Percentiles rank a stretch among this genome's conserved stretches.
phyloP scores from a whole-genome alignment of 768 basidiomycete species.

The Rhizopogon vesiculosus region DNA sequence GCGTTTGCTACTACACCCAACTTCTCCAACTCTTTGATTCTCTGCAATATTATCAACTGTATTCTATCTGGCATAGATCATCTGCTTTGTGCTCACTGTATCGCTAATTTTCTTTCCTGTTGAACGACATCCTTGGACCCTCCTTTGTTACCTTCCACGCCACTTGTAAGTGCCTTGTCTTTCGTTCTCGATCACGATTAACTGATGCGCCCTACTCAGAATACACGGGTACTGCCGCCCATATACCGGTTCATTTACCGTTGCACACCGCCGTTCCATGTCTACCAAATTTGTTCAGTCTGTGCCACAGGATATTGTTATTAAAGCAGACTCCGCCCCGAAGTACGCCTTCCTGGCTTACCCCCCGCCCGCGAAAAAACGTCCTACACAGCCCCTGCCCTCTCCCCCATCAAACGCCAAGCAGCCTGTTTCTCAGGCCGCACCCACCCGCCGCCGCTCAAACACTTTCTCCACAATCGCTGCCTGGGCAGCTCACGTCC shows the following conservation, averaged over 20 bases:
- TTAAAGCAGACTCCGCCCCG: conserved; percentile 12
- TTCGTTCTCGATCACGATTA: neutral
- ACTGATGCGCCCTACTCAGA: conserved; percentile 2
- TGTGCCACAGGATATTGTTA: conserved; percentile 10
- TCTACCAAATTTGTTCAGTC: conserved; percentile 1
- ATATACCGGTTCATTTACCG: neutral
- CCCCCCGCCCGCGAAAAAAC: conserved; percentile 32
- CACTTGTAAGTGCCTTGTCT: conserved; percentile 1
- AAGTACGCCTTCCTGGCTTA: conserved; percentile 41
- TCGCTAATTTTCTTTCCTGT: neutral
- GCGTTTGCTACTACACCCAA: conserved; percentile 1
- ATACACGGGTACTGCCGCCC: conserved; percentile 6
- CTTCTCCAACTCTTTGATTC: neutral
- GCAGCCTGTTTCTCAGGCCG: conserved; percentile 9
- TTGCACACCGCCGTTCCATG: conserved; percentile 4
- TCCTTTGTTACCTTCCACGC: conserved; percentile 3
- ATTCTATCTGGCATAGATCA: neutral
- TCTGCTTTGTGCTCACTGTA: neutral
- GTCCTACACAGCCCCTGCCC: conserved; percentile 28
- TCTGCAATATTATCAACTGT: neutral
- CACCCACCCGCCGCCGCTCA: conserved; percentile 29
- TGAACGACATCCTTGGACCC: neutral
- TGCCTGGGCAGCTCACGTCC: conserved; percentile 61
- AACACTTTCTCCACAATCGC: conserved; percentile 47
- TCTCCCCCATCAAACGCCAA: conserved; percentile 2